Evolutionary conservation across 352 stramenopile genomes (phyloP), one percentile per base, ranked within the genome.

Genomic region (Pythium folliculosum): DNA sequence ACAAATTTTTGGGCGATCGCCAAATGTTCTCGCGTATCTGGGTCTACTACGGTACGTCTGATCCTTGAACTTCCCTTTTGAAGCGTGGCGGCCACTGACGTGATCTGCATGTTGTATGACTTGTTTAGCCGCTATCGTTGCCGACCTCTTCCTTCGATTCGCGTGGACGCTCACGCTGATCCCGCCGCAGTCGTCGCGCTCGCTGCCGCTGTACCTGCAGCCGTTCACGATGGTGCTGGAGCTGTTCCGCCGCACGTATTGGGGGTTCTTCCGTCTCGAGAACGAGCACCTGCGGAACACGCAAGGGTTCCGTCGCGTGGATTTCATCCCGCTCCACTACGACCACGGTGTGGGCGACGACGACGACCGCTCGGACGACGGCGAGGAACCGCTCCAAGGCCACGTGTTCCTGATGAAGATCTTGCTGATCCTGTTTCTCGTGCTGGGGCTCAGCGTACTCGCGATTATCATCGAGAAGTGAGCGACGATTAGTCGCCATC

Each of bases 241-340:
- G 72, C 77, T 93, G 21, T 91, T 95, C 47, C 84, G 88, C 16
- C 84, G 88, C 40, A 95, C 88, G 8, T 91, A 92, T 49, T 95
- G 88, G 88, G 92, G 88, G 68, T 93, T 95, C 59, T 95, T 95
- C 55, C 76, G 80, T 0, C 75, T 95, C 37, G 88, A 95, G 62
- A 95, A 95, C 53, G 88, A 95, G 72, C 86, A 94, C 52, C 57
- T 94, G 55, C 86, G 88, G 72, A 95, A 94, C 70, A 95, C 86
- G 27, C 86, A 93, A 60, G 86, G 86, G 32, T 95, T 92, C 61
- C 84, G 81, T 44, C 84, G 83, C 50, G 83, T 91, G 5, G 82
- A 94, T 50, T 94, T 94, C 44, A 92, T 94, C 54, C 88, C 88
- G 44, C 62, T 95, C 40, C 86, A 94, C 61, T 95, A 92, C 52